phyloP scores from a whole-genome alignment of 2,329 filamentous ascomycete genomes.

The Cordyceps cateniannulata region DNA sequence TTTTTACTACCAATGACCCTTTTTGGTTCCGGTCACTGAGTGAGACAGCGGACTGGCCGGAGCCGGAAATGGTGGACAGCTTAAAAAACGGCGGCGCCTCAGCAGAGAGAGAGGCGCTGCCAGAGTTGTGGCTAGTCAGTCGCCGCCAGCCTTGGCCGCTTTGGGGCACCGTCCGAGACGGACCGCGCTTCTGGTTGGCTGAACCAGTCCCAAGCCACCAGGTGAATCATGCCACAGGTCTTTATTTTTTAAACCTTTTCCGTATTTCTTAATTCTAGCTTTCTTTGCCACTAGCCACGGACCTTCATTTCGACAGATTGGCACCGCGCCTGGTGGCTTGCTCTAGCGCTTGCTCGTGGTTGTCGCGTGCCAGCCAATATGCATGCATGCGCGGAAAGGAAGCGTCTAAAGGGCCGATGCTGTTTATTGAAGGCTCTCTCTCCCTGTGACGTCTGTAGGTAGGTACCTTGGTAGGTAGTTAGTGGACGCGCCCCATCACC shows the following conservation, averaged over 20 bases:
- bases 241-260: too few species aligned
- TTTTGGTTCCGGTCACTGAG: too few species aligned
- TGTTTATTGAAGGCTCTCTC: too few species aligned
- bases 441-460: too few species aligned
- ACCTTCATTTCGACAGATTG: too few species aligned
- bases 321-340: not conserved
- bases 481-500: not conserved
- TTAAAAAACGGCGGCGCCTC: too few species aligned
- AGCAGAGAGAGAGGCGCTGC: too few species aligned
- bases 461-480: too few species aligned
- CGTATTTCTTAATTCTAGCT: not conserved
- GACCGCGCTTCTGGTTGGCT: not conserved
- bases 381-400: not conserved
- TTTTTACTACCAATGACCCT: too few species aligned
- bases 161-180: constrained; percentile 10
- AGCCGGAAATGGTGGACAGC: too few species aligned
- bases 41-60: too few species aligned
- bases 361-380: not conserved
- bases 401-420: not conserved
- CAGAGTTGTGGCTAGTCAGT: constrained; percentile 5
- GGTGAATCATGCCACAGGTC: not conserved
- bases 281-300: too few species aligned
- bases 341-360: not conserved
- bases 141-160: not conserved
- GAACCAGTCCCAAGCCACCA: not conserved